phyloP scores from a whole-genome alignment of 164 flowering plant genomes.

The Paratinospora sagittata region DNA sequence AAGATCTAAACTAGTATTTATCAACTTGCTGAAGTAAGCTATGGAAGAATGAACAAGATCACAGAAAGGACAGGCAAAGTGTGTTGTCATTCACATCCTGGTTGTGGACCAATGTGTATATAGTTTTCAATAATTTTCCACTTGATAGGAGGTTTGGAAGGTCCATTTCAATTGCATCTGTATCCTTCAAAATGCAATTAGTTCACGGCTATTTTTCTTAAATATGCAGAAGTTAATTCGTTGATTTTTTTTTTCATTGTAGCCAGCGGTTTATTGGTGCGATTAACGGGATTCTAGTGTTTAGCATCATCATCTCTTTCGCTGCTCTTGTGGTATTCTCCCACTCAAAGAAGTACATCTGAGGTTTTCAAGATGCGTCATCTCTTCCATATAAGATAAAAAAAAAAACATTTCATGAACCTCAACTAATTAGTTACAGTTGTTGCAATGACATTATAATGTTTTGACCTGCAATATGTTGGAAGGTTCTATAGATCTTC shows the following conservation, averaged over 20 bases:
- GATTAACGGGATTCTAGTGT: constrained; percentile 65
- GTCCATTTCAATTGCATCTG: background rate
- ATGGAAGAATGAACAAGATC: too few relatives aligned
- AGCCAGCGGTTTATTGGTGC: constrained; percentile 90
- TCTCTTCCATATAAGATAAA: background rate
- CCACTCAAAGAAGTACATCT: constrained; percentile 5
- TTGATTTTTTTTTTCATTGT: constrained; percentile 17
- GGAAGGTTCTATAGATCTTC: too few relatives aligned
- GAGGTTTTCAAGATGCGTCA: background rate
- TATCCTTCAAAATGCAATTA: background rate
- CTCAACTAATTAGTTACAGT: background rate
- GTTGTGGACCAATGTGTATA: background rate
- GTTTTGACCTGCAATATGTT: background rate
- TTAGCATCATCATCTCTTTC: constrained; percentile 62
- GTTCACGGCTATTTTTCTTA: background rate
- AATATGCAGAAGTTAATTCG: constrained; percentile 5
- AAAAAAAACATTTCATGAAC: background rate
- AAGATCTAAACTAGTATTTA: too few relatives aligned
- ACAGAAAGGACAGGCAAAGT: too few relatives aligned
- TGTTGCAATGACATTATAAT: background rate
- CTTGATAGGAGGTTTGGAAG: background rate
- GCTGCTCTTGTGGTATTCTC: constrained; percentile 74
- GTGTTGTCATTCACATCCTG: too few relatives aligned
- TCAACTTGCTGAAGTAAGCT: too few relatives aligned
- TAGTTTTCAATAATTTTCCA: background rate